Base-by-base conservation (phyloP, 768 basidiomycete species). In the Pilatotrama ljubarskyi region DNA sequence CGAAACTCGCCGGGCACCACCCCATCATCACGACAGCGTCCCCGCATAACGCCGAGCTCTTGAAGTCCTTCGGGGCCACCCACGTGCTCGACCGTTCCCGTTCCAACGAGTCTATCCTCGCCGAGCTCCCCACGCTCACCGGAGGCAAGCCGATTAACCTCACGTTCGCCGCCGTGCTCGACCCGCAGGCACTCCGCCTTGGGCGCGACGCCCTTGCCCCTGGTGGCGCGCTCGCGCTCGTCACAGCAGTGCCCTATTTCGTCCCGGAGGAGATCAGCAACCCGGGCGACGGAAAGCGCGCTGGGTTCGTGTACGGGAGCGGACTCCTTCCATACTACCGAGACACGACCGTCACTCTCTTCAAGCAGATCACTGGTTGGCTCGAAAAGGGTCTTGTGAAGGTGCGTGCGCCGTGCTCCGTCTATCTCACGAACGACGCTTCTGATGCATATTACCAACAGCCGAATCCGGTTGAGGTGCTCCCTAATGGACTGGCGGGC, bases 31-130 rank as follows among this genome's bases (percentile, higher is more conserved):
- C 65, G 1, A 63, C 65, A 7, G 59, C 65, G 7, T 66, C 62
- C 8, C 59, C 38, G 26, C 47, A 59, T 18, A 59, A 66, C 41
- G 53, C 59, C 11, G 15, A 18, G 11, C 20, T 51, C 41, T 59
- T 66, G 22, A 47, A 25, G 25, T 40, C 53, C 2, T 50, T 66
- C 25, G 64, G 59, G 18, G 57, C 65, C 14, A 69, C 69, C 40
- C 69, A 70, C 50, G 62, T 71, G 35, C 52, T 73, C 44, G 69
- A 73, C 60, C 63, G 72, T 22, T 47, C 51, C 25, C 59, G 36
- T 36, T 55, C 62, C 42, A 24, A 52, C 14, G 42, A 58, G 15
- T 38, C 47, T 11, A 49, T 70, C 32, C 43, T 54, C 20, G 55
- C 60, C 15, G 55, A 55, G 17, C 58, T 68, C 32, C 44, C 48